Base-by-base conservation (phyloP, 1,139 yeast species). In the Blastobotrys proliferans region DNA sequence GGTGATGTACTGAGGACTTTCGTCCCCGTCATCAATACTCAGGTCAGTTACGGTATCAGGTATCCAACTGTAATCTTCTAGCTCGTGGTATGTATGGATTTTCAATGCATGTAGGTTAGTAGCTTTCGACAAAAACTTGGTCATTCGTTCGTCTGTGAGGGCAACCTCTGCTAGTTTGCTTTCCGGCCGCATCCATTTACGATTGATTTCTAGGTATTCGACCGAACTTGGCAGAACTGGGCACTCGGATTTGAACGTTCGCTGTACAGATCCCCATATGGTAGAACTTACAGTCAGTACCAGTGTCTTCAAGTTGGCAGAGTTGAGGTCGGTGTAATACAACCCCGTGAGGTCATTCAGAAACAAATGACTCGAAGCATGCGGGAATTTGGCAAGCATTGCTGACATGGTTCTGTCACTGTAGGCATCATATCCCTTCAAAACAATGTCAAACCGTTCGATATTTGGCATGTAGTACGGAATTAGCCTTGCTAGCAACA, bases 1-100 rank as follows among this genome's bases (percentile, higher is more conserved):
- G 24, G 35, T 35, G 21, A 41, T 29, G 26, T 26, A 33, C 13
- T 24, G 35, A 8, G 44, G 44, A 21, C 31, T 36, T n/a, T 41
- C 44, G 18, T 41, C 44, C 14, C 40, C 40, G 21, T 41, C 44
- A 10, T 41, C 44, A 14, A 41, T 25, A 17, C 34, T 14, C 2
- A 41, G 32, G 20, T 41, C 40, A 5, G 29, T 22, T 3, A 29
- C 24, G 3, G 38, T 21, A 3, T 11, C 10, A 3, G 39, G 40
- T 9, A 41, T 19, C 44, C 44, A 41, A 17, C 35, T 37, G 19
- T 22, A 41, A 8, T 13, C 4, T 13, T 41, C 44, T n/a, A 41
- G 31, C 26, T 41, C 40, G 22, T 41, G 44, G 16, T 18, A 24
- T 2, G 44, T 21, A 26, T 41, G 39, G 33, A 41, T 35, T 19